These are phyloP conservation scores for Sesbania bispinosa DNA, from an alignment of 306 rosid genomes.

Conservation along the genomic window DNA sequence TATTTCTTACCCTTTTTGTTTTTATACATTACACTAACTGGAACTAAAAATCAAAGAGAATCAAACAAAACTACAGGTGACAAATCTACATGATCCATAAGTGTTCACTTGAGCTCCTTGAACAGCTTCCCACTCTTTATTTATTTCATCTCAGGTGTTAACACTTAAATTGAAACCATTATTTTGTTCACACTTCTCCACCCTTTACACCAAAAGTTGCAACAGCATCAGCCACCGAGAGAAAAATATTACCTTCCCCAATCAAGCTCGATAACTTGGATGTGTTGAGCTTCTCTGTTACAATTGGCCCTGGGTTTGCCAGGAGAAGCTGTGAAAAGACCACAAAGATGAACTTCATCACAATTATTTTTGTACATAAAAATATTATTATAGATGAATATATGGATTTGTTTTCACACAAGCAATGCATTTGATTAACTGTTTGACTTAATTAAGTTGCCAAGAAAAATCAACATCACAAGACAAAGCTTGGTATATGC, in stretches of 20 bases:
- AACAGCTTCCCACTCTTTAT: background rate
- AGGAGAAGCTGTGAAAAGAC: conserved; percentile 41
- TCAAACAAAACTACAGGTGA: no score
- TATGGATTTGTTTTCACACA: background rate
- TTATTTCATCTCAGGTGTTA: background rate
- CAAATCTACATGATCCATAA: background rate
- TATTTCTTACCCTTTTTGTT: background rate
- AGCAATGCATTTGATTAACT: background rate
- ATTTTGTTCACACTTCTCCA: conserved; percentile 1
- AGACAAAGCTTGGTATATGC: no score
- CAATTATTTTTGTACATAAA: background rate
- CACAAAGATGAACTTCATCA: background rate
- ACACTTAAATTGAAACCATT: background rate
- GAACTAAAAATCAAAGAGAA: background rate
- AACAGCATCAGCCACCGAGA: conserved; percentile 61
- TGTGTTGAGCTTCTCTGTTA: conserved; percentile 58
- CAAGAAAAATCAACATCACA: no score
- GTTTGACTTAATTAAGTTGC: background rate
- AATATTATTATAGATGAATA: background rate
- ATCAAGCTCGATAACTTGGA: conserved; percentile 41
- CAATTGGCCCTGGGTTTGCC: conserved; percentile 71
- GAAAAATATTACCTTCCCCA: conserved; percentile 58
- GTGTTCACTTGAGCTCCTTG: background rate
- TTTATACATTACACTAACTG: background rate
- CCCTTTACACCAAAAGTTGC: conserved; percentile 33